Base-by-base conservation (phyloP, 257 asterid species). In the Lithospermum erythrorhizon region DNA sequence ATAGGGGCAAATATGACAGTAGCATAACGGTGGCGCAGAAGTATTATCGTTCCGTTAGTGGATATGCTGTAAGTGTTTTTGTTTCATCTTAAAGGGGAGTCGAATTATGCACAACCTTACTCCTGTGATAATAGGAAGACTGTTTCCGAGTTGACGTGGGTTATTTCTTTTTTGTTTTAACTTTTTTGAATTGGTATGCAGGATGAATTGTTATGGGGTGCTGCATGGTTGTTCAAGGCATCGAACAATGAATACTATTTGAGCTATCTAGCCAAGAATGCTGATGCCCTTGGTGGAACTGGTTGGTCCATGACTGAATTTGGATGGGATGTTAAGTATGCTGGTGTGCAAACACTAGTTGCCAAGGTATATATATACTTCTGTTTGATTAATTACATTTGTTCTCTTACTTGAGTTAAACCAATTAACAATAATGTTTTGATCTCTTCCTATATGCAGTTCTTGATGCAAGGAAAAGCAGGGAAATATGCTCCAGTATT, bases 201-300 rank as follows among this genome's bases (percentile, higher is more conserved):
- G 98, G 98, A 91, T 78, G 98, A 91, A 68, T 77, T 91, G 79
- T 67, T 91, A 69, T 91, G 98, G 98, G 96, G 78, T 63, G 96
- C 98, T 23, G 96, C 98, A 64, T 91, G 98, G 98, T 37, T 91
- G 66, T 86, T 83, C 81, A 91, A 88, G 82, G 98, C 98, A 47
- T 65, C 98, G 23, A 81, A 86, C 66, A 81, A 81, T 45, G 72
- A 59, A 19, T 78, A 70, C 75, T 91, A 86, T 76, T 72, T 91
- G 82, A 66, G 83, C 62, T 91, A 91, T 75, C 68, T 91, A 2
- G 98, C 84, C 18, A 78, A 67, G 57, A 88, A 91, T 67, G 98
- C 90, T 13, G 80, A 86, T 60, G 72, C 91, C 2, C 93, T 91
- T 55, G 98, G 98, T 23, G 98, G 95, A 30, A 91, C 98, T 56